Evolutionary conservation across 169 alveolate genomes (phyloP).

Genomic region (Plasmodium vinckei): DNA sequence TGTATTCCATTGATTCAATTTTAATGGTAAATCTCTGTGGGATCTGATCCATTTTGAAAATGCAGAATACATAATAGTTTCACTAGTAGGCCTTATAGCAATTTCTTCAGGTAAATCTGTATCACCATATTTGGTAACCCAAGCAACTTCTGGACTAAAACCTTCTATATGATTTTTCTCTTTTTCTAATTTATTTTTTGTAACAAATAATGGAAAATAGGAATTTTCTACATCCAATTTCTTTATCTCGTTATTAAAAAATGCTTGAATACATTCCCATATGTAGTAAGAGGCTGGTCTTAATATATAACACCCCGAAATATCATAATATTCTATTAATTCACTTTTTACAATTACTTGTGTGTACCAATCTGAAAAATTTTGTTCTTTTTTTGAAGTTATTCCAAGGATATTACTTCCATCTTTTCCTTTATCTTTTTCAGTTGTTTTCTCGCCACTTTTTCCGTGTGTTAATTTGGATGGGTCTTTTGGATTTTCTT

Average conservation of each 20-base stretch:
- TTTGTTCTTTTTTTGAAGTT: conserved; percentile 85
- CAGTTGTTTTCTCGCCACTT: neutral
- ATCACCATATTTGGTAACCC: conserved; percentile 98
- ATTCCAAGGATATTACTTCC: conserved; percentile 83
- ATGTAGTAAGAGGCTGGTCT: conserved; percentile 98
- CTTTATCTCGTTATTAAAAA: conserved; percentile 93
- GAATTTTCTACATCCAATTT: conserved; percentile 90
- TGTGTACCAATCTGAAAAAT: conserved; percentile 91
- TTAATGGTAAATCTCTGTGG: conserved; percentile 98
- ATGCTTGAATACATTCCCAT: conserved; percentile 97
- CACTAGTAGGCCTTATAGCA: conserved; percentile 99
- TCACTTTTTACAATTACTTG: conserved; percentile 96
- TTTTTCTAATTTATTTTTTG: conserved; percentile 94
- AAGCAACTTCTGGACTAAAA: conserved; percentile 99
- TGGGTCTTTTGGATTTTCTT: conserved; percentile 13
- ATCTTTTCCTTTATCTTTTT: neutral
- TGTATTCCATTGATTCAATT: conserved; percentile 97
- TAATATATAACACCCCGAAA: conserved; percentile 98
- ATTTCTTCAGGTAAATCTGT: conserved; percentile 95
- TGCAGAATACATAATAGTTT: conserved; percentile 99
- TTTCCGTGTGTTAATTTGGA: conserved; percentile 14
- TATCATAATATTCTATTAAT: conserved; percentile 98
- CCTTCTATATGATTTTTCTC: conserved; percentile 99
- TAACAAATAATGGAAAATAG: conserved; percentile 97
- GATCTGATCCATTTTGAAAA: conserved; percentile 98